Conservation (phyloP, 345 rosid species). For the Camelina neglecta region DNA sequence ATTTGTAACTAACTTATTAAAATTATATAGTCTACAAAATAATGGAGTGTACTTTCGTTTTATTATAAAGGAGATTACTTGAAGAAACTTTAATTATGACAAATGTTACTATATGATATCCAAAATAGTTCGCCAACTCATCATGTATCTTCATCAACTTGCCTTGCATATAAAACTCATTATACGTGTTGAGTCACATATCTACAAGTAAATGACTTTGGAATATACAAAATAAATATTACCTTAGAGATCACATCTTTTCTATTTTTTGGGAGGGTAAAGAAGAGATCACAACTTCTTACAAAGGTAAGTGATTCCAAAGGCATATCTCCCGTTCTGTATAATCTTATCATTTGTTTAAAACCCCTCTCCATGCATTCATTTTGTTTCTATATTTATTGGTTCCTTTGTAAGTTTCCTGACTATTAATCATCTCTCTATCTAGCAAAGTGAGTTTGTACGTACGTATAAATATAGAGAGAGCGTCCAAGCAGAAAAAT, state of each 20-base stretch:
- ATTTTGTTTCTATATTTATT: conserved; percentile 41
- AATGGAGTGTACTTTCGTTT: no score
- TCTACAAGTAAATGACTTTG: conserved; percentile 29
- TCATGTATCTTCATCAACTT: conserved; percentile 39
- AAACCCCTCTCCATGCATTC: conserved; percentile 33
- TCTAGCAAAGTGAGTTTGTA: conserved; percentile 34
- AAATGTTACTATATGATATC: conserved; percentile 36
- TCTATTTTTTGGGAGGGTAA: background rate
- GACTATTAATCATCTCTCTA: conserved; percentile 28
- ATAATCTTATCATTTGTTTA: conserved; percentile 35
- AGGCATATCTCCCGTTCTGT: conserved; percentile 59
- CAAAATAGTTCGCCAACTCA: conserved; percentile 24
- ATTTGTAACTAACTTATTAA: no score
- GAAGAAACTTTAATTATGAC: conserved; percentile 36
- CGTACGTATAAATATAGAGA: conserved; percentile 16
- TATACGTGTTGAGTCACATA: conserved; percentile 29
- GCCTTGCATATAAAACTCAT: conserved; percentile 22
- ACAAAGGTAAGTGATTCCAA: conserved; percentile 58
- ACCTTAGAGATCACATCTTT: conserved; percentile 42
- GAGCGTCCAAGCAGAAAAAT: conserved; percentile 42
- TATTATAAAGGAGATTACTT: background rate
- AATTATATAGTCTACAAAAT: no score
- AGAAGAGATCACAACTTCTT: conserved; percentile 41
- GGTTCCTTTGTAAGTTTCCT: conserved; percentile 33
- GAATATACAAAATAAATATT: conserved; percentile 50